These are phyloP conservation scores for Diaporthe humulicola DNA, from an alignment of 2,329 filamentous ascomycete species.

Conservation along the genomic window DNA sequence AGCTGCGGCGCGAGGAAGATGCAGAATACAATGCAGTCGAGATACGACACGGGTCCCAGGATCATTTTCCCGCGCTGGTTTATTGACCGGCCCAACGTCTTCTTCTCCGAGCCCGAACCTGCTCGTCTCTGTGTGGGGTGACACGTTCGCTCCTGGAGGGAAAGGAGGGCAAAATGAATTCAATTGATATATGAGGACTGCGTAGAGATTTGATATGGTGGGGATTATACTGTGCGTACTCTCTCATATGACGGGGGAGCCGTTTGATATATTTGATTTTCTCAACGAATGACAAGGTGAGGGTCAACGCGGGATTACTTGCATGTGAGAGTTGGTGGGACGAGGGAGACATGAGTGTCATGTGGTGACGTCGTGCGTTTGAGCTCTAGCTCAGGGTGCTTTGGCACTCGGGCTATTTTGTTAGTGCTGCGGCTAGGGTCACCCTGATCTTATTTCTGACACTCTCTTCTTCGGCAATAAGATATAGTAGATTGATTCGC, in stretches of 20 bases:
- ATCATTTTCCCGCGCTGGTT: constrained; percentile 68
- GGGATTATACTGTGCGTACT: neutral
- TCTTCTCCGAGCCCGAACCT: neutral
- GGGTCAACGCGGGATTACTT: neutral
- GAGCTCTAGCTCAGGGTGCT: constrained; percentile 2
- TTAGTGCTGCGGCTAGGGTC: constrained; percentile 8
- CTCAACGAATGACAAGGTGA: constrained; percentile 5
- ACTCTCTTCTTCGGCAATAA: neutral
- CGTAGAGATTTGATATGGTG: too few species aligned
- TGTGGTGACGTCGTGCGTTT: constrained; percentile 35
- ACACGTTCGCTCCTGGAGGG: neutral
- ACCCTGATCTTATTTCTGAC: neutral
- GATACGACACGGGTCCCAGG: constrained; percentile 78
- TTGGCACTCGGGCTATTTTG: neutral
- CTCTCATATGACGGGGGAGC: neutral
- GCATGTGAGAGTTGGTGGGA: constrained; percentile 17
- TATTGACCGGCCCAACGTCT: too few species aligned
- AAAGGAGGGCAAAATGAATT: neutral
- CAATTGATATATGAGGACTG: neutral
- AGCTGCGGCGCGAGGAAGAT: constrained; percentile 79
- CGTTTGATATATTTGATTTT: neutral
- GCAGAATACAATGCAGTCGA: constrained; percentile 82
- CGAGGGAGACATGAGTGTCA: neutral
- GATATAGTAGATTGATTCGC: neutral
- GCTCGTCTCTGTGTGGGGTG: constrained; percentile 4